Base-by-base conservation (phyloP, 2,329 filamentous ascomycete species). In the Xylariaceae sp. region DNA sequence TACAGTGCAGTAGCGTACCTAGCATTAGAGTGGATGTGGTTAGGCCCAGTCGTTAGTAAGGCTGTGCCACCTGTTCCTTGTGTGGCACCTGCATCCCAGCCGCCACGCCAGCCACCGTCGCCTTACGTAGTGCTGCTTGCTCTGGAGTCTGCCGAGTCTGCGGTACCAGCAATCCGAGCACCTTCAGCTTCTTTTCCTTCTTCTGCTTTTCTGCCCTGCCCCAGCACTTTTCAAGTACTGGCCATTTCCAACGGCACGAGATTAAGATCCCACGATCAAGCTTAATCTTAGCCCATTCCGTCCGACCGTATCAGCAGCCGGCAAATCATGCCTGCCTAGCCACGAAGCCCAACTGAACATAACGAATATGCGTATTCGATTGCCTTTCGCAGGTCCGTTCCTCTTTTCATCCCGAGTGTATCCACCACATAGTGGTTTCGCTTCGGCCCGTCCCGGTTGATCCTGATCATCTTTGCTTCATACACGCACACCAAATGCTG, bases 371-470 rank as follows among this genome's bases (percentile, higher is more conserved):
- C 88, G 89, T 72, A 89, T 96, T 75, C 84, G 92, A 68, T 82
- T 91, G 65, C 87, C 88, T 51, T 95, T 96, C 69, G 90, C 90
- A 75, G 89, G 92, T 94, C 76, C 67, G 83, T 75, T 41, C 36
- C 57, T 42, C n/a, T 44, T 34, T 15, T 29, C n/a, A 15, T 30
- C 42, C 51, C 47, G 22, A 32, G 40, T 16, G 22, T 22, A 29
- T 6, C 18, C 21, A 22, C 26, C 26, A 16, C 21, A 39, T 34
- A n/a, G 9, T 29, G 41, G 9, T 16, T 19, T 29, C 30, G 30
- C 30, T 15, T 34, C 30, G 26, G 15, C 45, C 34, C 13, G 4
- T 30, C 30, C 40, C 3, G 19, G 34, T 12, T 30, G 9, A 9
- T 29, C 42, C 10, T 40, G 30, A 34, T 22, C 44, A 9, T 21